Evolutionary conservation across 1,139 yeast species (phyloP).

Genomic region (Diutina rugosa): DNA sequence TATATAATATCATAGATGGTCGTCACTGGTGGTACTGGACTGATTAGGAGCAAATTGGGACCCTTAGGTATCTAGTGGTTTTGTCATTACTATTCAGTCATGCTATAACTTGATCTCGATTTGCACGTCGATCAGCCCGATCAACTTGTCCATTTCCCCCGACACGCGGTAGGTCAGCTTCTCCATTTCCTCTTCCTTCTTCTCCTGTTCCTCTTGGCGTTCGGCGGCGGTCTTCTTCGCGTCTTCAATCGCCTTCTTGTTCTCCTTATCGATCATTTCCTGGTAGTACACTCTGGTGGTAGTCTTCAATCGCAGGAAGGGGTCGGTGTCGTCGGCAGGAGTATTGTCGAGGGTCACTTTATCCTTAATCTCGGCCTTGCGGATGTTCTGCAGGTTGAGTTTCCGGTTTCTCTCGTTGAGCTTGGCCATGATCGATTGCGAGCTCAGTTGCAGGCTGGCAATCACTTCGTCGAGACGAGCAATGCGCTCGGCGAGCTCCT

Average conservation of each 20-base stretch:
- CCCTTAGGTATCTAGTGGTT: no score
- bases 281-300: conserved; percentile 73
- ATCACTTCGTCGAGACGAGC: conserved; percentile 19
- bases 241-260: conserved; percentile 30
- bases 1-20: no score
- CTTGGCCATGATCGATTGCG: conserved; percentile 32
- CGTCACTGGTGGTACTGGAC: no score
- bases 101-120: not conserved
- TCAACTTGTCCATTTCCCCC: conserved; percentile 31
- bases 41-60: no score
- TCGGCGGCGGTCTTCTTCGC: conserved; percentile 23
- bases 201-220: conserved; percentile 22
- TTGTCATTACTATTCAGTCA: no score
- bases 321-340: conserved; percentile 49
- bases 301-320: conserved; percentile 82
- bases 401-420: conserved; percentile 76
- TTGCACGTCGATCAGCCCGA: conserved; percentile 16
- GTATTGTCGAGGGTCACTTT: conserved; percentile 25
- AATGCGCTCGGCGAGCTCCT: conserved; percentile 38
- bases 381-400: conserved; percentile 61
- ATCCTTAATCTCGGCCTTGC: conserved; percentile 66
- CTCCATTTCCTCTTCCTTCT: conserved; percentile 28
- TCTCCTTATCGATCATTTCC: conserved; percentile 30
- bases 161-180: conserved; percentile 29
- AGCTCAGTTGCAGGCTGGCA: conserved; percentile 10